Percentiles rank a stretch among this genome's conserved stretches.
phyloP scores from a whole-genome alignment of 108 stramenopile species.

The Schizochytrium sp. region DNA sequence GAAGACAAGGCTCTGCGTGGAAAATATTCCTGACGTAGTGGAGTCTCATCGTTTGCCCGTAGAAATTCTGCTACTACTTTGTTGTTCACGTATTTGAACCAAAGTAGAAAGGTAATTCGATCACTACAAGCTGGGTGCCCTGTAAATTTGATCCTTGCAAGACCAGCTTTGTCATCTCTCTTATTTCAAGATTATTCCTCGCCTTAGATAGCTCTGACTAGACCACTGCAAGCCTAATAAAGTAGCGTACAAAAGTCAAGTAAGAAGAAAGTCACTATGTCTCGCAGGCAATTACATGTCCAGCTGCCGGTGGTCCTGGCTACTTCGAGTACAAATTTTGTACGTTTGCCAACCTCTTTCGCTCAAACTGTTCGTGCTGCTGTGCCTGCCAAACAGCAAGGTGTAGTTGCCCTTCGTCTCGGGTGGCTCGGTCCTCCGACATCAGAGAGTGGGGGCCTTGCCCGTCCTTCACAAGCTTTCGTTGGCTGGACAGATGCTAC shows the following conservation, averaged over 20 bases:
- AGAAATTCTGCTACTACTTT: too few relatives aligned
- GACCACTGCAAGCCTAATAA: background rate
- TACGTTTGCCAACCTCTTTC: constrained; percentile 5
- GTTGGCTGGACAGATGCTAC: constrained; percentile 49
- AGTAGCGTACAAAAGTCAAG: background rate
- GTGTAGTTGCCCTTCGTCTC: constrained; percentile 38
- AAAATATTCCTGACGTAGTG: too few relatives aligned
- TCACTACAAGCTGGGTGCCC: too few relatives aligned
- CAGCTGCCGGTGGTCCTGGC: constrained; percentile 46
- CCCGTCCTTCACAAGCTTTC: constrained; percentile 40
- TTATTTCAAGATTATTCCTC: too few relatives aligned
- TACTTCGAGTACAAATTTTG: constrained; percentile 53
- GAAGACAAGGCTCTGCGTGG: too few relatives aligned
- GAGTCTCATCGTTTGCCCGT: too few relatives aligned
- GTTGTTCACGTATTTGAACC: too few relatives aligned
- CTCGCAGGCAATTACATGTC: background rate
- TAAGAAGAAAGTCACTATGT: constrained; percentile 19
- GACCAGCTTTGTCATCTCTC: too few relatives aligned
- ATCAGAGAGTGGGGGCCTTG: constrained; percentile 4
- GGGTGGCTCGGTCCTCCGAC: constrained; percentile 50
- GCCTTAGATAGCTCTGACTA: background rate
- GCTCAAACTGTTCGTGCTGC: constrained; percentile 26
- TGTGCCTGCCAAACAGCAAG: constrained; percentile 45
- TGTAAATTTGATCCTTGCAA: too few relatives aligned
- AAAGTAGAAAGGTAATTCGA: too few relatives aligned